Evolutionary conservation across 2,329 filamentous ascomycete genomes (phyloP).

Genomic region (Alternaria metachromatica): DNA sequence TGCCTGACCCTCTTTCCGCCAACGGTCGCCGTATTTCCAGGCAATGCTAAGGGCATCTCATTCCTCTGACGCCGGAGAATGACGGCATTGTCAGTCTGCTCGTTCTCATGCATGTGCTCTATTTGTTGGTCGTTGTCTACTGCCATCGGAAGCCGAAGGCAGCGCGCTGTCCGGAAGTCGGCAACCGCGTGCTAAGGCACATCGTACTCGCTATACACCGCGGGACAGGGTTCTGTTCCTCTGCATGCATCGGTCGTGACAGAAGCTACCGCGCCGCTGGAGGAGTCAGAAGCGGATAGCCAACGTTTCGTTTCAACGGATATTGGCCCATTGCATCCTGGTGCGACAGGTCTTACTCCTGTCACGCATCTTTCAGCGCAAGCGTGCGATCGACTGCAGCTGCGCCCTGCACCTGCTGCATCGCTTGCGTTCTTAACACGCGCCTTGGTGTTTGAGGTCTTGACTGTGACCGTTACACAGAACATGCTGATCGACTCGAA

Average conservation of each 20-base stretch:
- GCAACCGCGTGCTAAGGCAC: background rate
- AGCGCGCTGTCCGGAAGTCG: background rate
- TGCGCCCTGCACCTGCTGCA: conserved; percentile 4
- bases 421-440: conserved; percentile 4
- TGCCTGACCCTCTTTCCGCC: background rate
- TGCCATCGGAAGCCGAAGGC: background rate
- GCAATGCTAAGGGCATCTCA: conserved; percentile 6
- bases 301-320: conserved; percentile 29
- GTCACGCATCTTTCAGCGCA: conserved; percentile 17
- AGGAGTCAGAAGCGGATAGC: conserved; percentile 16
- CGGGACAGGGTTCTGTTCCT: background rate
- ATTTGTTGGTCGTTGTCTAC: background rate
- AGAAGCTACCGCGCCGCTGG: conserved; percentile 1
- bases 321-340: conserved; percentile 25
- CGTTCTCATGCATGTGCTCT: background rate
- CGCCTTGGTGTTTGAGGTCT: background rate
- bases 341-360: conserved; percentile 28
- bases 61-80: conserved; percentile 5
- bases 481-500: background rate
- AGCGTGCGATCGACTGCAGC: conserved; percentile 13
- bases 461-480: background rate
- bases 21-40: background rate
- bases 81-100: background rate
- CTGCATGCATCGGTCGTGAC: background rate
- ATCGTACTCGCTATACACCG: background rate